Conservation (phyloP, 345 rosid species). For the Diplotaxis tenuifolia region DNA sequence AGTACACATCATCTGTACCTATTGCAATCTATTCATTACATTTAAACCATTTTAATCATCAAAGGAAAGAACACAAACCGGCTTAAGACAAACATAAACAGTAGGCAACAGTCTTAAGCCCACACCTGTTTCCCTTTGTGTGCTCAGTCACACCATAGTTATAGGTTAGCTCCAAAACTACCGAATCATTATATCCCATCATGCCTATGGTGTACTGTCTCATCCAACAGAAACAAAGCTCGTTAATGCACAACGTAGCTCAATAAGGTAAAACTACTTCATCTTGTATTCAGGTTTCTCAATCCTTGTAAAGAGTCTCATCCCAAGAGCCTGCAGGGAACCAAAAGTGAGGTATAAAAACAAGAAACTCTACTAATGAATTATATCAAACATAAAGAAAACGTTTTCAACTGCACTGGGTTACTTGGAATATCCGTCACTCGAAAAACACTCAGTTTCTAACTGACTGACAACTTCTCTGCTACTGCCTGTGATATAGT, state of each 20-base stretch:
- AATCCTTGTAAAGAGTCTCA: constrained; percentile 65
- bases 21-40: constrained; percentile 59
- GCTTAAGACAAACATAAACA: background rate
- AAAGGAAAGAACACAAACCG: background rate
- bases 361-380: background rate
- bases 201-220: constrained; percentile 77
- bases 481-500: constrained; percentile 25
- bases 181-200: constrained; percentile 82
- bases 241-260: background rate
- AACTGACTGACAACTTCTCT: constrained; percentile 6
- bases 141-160: constrained; percentile 86
- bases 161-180: constrained; percentile 77
- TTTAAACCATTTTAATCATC: background rate
- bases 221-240: background rate
- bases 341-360: background rate
- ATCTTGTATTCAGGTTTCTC: constrained; percentile 87
- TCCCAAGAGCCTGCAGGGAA: constrained; percentile 72
- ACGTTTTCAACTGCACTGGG: background rate
- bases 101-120: constrained; percentile 4
- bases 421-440: constrained; percentile 5
- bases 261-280: background rate
- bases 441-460: background rate
- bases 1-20: constrained; percentile 89
- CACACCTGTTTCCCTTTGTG: constrained; percentile 87
- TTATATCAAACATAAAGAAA: background rate